phyloP scores from a whole-genome alignment of 192 early-diverging fungal genomes.

The Geosiphon pyriformis region DNA sequence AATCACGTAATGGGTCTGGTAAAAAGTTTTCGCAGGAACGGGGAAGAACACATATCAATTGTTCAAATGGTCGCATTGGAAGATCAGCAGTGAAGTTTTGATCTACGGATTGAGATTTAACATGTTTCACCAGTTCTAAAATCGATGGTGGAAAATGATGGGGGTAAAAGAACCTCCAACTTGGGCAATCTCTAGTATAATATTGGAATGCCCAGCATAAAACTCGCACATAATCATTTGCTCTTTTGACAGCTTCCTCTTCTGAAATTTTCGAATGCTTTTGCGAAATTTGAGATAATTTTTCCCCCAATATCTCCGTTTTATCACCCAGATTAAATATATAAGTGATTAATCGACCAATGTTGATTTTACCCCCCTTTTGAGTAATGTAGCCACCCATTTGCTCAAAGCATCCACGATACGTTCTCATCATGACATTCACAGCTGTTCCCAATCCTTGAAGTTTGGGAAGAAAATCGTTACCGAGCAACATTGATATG shows the following conservation, averaged over 20 bases:
- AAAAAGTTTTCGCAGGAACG: conserved; percentile 5
- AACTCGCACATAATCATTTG: conserved; percentile 18
- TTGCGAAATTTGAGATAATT: neutral
- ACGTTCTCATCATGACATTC: conserved; percentile 5
- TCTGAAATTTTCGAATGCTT: neutral
- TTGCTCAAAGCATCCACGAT: neutral
- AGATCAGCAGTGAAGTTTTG: conserved; percentile 5
- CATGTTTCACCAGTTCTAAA: conserved; percentile 8
- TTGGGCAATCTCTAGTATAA: conserved; percentile 16
- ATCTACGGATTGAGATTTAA: neutral
- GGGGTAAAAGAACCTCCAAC: conserved; percentile 19
- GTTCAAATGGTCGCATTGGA: conserved; percentile 21
- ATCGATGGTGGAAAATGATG: conserved; percentile 20
- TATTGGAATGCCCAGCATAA: conserved; percentile 22
- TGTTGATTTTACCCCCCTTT: conserved; percentile 1
- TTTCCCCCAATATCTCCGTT: neutral
- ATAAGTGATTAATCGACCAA: neutral
- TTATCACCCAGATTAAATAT: neutral
- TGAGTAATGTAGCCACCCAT: neutral
- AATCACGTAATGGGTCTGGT: conserved; percentile 7
- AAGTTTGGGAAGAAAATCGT: conserved; percentile 20
- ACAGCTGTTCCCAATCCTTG: conserved; percentile 8
- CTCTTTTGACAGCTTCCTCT: neutral
- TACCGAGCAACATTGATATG: conserved; percentile 18
- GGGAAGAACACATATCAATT: conserved; percentile 22